Evolutionary conservation across 2,329 filamentous ascomycete genomes (phyloP), one percentile per base, ranked within the genome.

Genomic region (Aureobasidium sp.): DNA sequence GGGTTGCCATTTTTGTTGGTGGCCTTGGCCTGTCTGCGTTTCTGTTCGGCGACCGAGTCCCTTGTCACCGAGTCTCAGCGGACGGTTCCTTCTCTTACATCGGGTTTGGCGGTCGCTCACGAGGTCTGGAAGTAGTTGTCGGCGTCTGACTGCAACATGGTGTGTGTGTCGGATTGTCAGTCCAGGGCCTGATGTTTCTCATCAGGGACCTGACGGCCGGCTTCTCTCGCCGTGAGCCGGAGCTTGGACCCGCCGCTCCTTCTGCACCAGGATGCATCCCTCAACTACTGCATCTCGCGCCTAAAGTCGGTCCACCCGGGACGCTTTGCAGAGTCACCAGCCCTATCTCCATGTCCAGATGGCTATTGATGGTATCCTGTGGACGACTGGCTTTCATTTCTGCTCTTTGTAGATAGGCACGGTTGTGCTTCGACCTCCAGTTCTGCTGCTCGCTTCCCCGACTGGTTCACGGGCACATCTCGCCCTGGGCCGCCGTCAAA

Each of bases 101-200:
- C n/a, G 29, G 45, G 22, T 49, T n/a, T 25, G 25, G 34, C 15
- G 17, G 42, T 49, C 41, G 73, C 86, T 76, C 77, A 94, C 90
- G 92, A 89, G 34, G 91, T 95, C 75, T 97, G 90, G 72, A 97
- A 97, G 79, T 95, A 97, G 71, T 94, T 85, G 34, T 88, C 87
- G 57, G 87, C 82, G 70, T 96, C 84, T 56, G 84, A 60, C 11
- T 42, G 31, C n/a, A 60, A 27, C 57, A 60, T 60, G 12, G 15
- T 51, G 52, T 27, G 3, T 22, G 25, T 11, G 15, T 29, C 12
- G 17, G 14, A 1, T 1, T 58, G 55, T 25, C 9, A 88, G 65
- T 85, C 82, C 74, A 89, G 88, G 79, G 84, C 87, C 65, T 65
- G 20, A 36, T 61, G 36, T 20, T 22, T 34, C 47, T 61, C 14